Conservation (phyloP, 345 rosid genomes). For the Sonneratia alba region DNA sequence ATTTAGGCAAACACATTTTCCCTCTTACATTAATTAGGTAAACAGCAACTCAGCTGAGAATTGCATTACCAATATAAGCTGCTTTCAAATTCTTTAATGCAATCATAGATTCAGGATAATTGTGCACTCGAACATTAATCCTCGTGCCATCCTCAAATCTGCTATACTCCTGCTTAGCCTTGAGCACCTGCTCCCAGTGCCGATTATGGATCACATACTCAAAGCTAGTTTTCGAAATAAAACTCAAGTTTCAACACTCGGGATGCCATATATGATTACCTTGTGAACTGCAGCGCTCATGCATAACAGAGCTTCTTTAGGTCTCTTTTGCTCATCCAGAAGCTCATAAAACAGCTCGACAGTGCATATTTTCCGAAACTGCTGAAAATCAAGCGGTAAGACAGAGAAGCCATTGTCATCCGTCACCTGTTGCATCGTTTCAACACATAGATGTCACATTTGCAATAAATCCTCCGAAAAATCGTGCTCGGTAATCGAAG, state of each 20-base stretch:
- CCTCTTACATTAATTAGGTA: not conserved
- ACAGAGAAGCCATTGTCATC: slow-evolving; percentile 41
- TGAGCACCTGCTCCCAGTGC: slow-evolving; percentile 31
- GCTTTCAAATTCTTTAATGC: slow-evolving; percentile 83
- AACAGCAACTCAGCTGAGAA: not conserved
- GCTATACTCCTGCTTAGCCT: slow-evolving; percentile 24
- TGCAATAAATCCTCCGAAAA: not conserved
- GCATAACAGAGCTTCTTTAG: slow-evolving; percentile 66
- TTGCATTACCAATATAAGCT: slow-evolving; percentile 74
- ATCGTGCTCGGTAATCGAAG: not conserved
- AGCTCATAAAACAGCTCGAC: slow-evolving; percentile 43
- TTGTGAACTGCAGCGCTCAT: slow-evolving; percentile 76
- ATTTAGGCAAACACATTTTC: not conserved
- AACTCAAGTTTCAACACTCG: not conserved
- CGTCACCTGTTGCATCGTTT: slow-evolving; percentile 41
- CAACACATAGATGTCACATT: slow-evolving; percentile 2
- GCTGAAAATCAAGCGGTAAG: slow-evolving; percentile 62
- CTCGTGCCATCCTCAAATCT: slow-evolving; percentile 39
- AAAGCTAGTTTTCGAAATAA: not conserved
- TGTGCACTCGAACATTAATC: slow-evolving; percentile 66
- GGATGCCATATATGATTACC: slow-evolving; percentile 24
- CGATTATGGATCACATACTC: not conserved
- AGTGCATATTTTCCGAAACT: slow-evolving; percentile 44
- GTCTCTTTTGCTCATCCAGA: slow-evolving; percentile 61
- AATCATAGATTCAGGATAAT: slow-evolving; percentile 72